A percentile compares a stretch with the other conserved stretches of the same genome.
These are phyloP conservation scores for Suhomyces terraborum DNA, from an alignment of 1,139 yeast genomes.

Conservation along the genomic window DNA sequence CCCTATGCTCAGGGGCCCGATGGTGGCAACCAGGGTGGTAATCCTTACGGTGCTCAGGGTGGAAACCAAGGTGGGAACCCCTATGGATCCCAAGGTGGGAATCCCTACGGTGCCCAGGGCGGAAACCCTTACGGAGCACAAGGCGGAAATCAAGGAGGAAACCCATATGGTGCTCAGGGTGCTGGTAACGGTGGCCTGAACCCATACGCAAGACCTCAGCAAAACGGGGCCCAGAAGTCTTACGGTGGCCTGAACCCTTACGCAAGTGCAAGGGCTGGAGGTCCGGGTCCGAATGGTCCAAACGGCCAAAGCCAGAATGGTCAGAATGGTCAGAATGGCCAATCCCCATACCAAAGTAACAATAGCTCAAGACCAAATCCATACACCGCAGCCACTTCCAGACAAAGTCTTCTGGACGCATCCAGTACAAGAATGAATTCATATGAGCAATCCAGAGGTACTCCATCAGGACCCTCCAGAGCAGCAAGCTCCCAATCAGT, in stretches of 20 bases:
- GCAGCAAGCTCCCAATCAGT: slow-evolving; percentile 5
- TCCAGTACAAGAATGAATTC: slow-evolving; percentile 3
- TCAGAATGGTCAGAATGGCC: background rate
- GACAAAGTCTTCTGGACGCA: slow-evolving; percentile 1
- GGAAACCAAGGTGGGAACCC: no score
- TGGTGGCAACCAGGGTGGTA: slow-evolving; percentile 5
- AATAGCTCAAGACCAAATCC: slow-evolving; percentile 8
- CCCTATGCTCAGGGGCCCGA: slow-evolving; percentile 8
- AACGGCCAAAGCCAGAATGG: slow-evolving; percentile 7
- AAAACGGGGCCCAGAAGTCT: background rate
- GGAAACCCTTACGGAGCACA: slow-evolving; percentile 15
- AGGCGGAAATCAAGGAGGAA: slow-evolving; percentile 13
- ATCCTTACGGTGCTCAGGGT: slow-evolving; percentile 13
- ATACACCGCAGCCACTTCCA: slow-evolving; percentile 7
- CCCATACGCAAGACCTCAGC: background rate
- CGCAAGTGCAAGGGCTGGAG: background rate
- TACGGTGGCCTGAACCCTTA: slow-evolving; percentile 1
- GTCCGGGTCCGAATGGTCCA: background rate
- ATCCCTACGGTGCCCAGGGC: slow-evolving; percentile 6
- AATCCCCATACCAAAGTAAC: background rate
- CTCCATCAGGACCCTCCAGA: slow-evolving; percentile 8
- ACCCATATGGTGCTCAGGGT: slow-evolving; percentile 15
- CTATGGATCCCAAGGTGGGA: slow-evolving; percentile 12
- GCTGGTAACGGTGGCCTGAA: background rate
- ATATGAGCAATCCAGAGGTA: background rate